A percentile compares a stretch with the other conserved stretches of the same genome.
phyloP scores from a whole-genome alignment of 805 yeast species.

The Yarrowia sp. region DNA sequence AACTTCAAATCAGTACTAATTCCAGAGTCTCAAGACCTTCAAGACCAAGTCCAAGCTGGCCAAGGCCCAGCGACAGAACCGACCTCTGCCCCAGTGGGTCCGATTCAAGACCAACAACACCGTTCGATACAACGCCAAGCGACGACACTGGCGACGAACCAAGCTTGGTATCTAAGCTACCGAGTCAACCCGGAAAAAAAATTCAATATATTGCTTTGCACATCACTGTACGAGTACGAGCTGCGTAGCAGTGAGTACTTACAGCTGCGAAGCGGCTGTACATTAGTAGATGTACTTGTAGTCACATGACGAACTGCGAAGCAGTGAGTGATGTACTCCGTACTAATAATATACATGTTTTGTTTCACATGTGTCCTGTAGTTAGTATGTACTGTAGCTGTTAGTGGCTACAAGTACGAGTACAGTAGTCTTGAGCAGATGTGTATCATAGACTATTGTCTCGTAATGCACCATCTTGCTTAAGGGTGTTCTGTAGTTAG shows the following conservation, averaged over 20 bases:
- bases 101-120: conserved; percentile 98
- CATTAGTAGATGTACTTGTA: no score
- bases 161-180: conserved; percentile 88
- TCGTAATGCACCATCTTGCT: no score
- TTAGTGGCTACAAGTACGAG: no score
- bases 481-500: no score
- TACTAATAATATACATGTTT: no score
- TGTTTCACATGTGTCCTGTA: no score
- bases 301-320: no score
- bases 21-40: conserved; percentile 80
- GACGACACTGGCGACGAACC: conserved; percentile 99
- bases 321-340: no score
- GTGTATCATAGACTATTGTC: no score
- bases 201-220: conserved; percentile 29
- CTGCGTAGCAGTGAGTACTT: neutral
- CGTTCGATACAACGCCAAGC: conserved; percentile 97
- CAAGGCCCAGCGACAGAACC: conserved; percentile 98
- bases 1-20: neutral
- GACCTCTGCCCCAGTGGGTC: conserved; percentile 99
- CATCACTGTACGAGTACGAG: neutral
- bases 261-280: no score
- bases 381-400: no score
- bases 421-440: no score
- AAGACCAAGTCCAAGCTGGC: conserved; percentile 98
- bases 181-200: conserved; percentile 24